These are phyloP conservation scores for Cronartium ribicola DNA, from an alignment of 1,284 basidiomycete genomes.

Conservation along the genomic window DNA sequence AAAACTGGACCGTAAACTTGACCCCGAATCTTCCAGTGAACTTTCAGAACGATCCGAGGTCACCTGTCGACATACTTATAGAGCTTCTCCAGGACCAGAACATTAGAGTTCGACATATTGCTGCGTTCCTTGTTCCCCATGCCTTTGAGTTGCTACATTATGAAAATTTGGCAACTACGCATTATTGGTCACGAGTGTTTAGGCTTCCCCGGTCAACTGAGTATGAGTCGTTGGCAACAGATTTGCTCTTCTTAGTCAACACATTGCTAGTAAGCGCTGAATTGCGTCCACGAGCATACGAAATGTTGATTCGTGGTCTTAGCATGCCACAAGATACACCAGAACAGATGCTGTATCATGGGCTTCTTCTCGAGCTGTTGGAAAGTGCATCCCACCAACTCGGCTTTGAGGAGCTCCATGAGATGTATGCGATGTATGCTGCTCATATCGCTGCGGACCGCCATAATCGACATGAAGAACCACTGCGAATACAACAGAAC, in stretches of 20 bases:
- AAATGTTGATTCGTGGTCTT: conserved; percentile 71
- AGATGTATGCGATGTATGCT: conserved; percentile 73
- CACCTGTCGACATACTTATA: conserved; percentile 25
- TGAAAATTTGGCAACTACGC: background rate
- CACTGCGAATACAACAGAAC: conserved; percentile 46
- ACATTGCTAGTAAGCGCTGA: conserved; percentile 74
- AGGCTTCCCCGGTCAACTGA: conserved; percentile 3
- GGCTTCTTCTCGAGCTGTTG: conserved; percentile 66
- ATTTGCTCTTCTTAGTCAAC: conserved; percentile 73
- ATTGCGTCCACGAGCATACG: conserved; percentile 78
- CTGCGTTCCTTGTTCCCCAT: conserved; percentile 28
- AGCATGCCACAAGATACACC: conserved; percentile 31
- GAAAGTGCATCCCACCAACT: conserved; percentile 63
- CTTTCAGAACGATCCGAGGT: conserved; percentile 5
- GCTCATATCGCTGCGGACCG: conserved; percentile 59
- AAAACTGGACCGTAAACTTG: conserved; percentile 8
- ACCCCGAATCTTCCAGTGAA: background rate
- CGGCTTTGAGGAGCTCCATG: conserved; percentile 63
- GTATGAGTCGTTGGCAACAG: conserved; percentile 72
- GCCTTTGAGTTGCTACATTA: conserved; percentile 22
- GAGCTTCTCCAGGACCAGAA: conserved; percentile 31
- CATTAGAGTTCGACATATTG: conserved; percentile 27
- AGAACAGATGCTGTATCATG: conserved; percentile 55
- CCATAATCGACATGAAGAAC: background rate
- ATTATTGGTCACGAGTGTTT: conserved; percentile 31